Evolutionary conservation across 148 eudicot species (phyloP).

Genomic region (Chenopodium album): DNA sequence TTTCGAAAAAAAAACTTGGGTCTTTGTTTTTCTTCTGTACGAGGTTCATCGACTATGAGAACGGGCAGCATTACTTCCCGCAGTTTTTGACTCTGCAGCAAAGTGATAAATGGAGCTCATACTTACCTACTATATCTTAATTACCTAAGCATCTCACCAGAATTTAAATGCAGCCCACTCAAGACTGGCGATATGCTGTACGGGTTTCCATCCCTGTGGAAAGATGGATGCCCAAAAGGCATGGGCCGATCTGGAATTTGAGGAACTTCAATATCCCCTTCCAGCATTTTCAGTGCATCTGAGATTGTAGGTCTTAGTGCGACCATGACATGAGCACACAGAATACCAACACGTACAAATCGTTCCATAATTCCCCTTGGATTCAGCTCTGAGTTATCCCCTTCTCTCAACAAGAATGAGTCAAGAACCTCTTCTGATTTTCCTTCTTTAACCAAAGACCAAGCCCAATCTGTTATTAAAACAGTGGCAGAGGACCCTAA

Average conservation of each 20-base stretch:
- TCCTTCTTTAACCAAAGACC: slow-evolving; percentile 67
- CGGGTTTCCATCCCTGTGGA: slow-evolving; percentile 33
- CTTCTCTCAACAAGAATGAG: slow-evolving; percentile 37
- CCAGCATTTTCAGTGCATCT: slow-evolving; percentile 82
- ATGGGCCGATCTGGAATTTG: slow-evolving; percentile 69
- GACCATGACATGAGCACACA: slow-evolving; percentile 94
- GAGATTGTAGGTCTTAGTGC: slow-evolving; percentile 77
- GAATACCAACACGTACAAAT: slow-evolving; percentile 69
- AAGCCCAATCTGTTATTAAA: slow-evolving; percentile 78
- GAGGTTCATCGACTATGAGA: neutral
- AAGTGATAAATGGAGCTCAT: neutral
- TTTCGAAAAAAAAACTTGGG: no score
- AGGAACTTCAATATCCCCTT: slow-evolving; percentile 87
- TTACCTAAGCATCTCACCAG: slow-evolving; percentile 75
- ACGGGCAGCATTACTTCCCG: neutral
- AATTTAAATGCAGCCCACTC: slow-evolving; percentile 42
- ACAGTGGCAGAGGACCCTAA: slow-evolving; percentile 54
- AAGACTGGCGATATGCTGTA: slow-evolving; percentile 55
- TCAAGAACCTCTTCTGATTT: slow-evolving; percentile 57
- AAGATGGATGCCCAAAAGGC: slow-evolving; percentile 64
- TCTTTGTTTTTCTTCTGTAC: neutral
- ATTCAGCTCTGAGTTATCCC: slow-evolving; percentile 34
- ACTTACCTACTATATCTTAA: slow-evolving; percentile 28
- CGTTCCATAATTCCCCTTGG: slow-evolving; percentile 76
- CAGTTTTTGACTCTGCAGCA: neutral